These are phyloP conservation scores for Colletotrichum costaricense DNA, from an alignment of 2,329 filamentous ascomycete species.

Conservation along the genomic window DNA sequence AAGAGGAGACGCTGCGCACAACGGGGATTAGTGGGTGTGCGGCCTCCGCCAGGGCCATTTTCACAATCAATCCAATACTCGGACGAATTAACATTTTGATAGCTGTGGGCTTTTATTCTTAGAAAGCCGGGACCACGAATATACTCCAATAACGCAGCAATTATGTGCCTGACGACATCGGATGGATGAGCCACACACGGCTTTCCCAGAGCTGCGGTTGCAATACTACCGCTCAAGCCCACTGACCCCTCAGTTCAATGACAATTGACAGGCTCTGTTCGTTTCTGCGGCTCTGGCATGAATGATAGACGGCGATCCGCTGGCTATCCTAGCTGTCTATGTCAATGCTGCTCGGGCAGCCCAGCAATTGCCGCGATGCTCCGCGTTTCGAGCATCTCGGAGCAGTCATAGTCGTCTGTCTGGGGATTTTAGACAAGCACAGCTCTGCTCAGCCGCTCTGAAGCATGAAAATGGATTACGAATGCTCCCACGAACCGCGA, in stretches of 20 bases:
- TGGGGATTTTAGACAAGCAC: constrained; percentile 4
- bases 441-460: constrained; percentile 15
- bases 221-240: not conserved
- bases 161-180: constrained; percentile 30
- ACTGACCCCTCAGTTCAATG: constrained; percentile 24
- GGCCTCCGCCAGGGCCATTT: constrained; percentile 30
- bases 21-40: constrained; percentile 22
- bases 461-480: constrained; percentile 28
- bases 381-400: constrained; percentile 16
- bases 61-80: constrained; percentile 30
- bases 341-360: constrained; percentile 29
- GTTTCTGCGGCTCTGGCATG: constrained; percentile 33
- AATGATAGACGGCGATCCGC: constrained; percentile 28
- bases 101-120: constrained; percentile 30
- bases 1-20: constrained; percentile 13
- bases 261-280: constrained; percentile 10
- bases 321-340: constrained; percentile 14
- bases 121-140: constrained; percentile 12
- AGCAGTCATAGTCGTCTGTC: constrained; percentile 5
- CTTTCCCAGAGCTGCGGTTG: constrained; percentile 18
- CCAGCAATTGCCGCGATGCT: constrained; percentile 23
- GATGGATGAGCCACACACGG: constrained; percentile 26
- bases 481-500: constrained; percentile 19
- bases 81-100: constrained; percentile 14
- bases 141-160: not conserved